phyloP scores from a whole-genome alignment of 176 grass and related monocot species.

The Avena insularis region DNA sequence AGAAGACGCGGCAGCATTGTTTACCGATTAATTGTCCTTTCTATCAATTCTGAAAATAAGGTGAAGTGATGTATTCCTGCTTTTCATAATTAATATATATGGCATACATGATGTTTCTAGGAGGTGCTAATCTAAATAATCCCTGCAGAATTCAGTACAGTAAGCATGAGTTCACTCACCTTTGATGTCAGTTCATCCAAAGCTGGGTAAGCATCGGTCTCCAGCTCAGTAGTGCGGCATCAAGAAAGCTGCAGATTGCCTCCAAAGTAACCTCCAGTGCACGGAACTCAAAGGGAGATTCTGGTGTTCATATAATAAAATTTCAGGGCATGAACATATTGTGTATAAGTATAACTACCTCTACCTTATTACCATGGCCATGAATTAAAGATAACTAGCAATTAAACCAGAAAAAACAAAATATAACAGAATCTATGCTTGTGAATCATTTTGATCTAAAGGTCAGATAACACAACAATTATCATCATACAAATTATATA shows the following conservation, averaged over 20 bases:
- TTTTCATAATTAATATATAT: not conserved
- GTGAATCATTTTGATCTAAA: not conserved
- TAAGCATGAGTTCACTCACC: conserved; percentile 51
- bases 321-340: conserved; percentile 7
- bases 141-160: not conserved
- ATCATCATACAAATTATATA: not conserved
- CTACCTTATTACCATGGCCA: not conserved
- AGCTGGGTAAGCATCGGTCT: conserved; percentile 88
- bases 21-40: conserved; percentile 3
- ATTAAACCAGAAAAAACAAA: conserved; percentile 20
- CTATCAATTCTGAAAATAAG: conserved; percentile 15
- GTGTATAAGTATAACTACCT: not conserved
- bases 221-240: conserved; percentile 87
- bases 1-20: not conserved
- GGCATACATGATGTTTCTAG: not conserved
- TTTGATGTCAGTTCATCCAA: conserved; percentile 95
- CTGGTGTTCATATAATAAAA: conserved; percentile 58
- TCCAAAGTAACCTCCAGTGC: conserved; percentile 93
- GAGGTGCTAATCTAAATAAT: conserved; percentile 25
- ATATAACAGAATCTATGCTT: conserved; percentile 34
- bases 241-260: conserved; percentile 93
- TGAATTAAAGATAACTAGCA: not conserved
- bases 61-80: not conserved
- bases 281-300: conserved; percentile 93
- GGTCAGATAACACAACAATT: conserved; percentile 17